Evolutionary conservation across 2,329 filamentous ascomycete species (phyloP), one percentile per base, ranked within the genome.

Genomic region (Podosphaera fusca): DNA sequence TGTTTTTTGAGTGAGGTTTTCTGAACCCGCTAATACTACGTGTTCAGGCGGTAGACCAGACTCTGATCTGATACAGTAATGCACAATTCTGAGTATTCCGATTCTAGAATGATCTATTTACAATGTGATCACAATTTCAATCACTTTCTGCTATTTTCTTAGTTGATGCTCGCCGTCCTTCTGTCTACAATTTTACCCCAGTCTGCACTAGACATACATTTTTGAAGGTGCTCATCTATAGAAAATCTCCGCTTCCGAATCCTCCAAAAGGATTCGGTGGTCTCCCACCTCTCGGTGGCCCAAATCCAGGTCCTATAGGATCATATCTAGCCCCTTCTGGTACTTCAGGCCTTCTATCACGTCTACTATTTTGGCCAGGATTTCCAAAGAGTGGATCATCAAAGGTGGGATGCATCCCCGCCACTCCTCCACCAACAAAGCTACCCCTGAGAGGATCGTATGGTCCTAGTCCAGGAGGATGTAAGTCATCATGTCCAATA

Each of bases 331-430:
- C 84, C 1, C 92, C 92, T 1, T 87, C 88, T 3, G 92, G 92
- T 34, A 80, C 82, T 66, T 82, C 83, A 1, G 84, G 81, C 65
- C 89, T 83, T 0, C 72, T 74, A 14, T 67, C 73, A 40, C 70
- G 69, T 2, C 73, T 69, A 5, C 72, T 71, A 9, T 68, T 70
- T 1, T 73, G 75, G 5, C 72, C 72, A 8, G 68, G 69, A 0
- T 82, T 83, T 4, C 76, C 76, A 66, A 95, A 95, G 53, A 95
- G 70, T 5, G 87, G 87, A 66, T 96, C 89, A 64, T 95, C 87
- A 67, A 95, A 92, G 0, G 89, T 94, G 0, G 92, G 92, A 69
- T 95, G 86, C 92, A 98, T 98, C 0, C 92, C 92, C 10, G 84
- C 81, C 9, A 77, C 77, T 29, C 81, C 77, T 12, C 79, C 78